These are phyloP conservation scores for Firmiana major DNA, from an alignment of 345 rosid genomes.

Conservation along the genomic window DNA sequence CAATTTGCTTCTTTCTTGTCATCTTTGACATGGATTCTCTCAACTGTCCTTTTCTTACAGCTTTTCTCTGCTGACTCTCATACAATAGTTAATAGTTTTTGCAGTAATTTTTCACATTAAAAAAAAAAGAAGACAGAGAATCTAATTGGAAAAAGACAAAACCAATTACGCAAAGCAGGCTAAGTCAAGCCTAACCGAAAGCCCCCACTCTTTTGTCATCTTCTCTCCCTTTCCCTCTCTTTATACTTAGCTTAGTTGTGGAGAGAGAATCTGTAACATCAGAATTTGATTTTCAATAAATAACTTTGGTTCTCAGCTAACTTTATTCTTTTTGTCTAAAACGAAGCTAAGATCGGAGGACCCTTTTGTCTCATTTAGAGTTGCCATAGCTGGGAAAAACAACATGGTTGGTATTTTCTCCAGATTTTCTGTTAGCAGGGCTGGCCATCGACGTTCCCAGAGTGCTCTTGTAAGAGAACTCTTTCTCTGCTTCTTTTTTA, in stretches of 20 bases:
- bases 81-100: not conserved
- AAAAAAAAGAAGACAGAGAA: not conserved
- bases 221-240: not conserved
- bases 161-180: slow-evolving; percentile 36
- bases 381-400: not conserved
- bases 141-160: slow-evolving; percentile 25
- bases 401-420: slow-evolving; percentile 91
- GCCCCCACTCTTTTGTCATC: not conserved
- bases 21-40: not conserved
- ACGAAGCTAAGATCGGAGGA: slow-evolving; percentile 9
- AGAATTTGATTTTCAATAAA: not conserved
- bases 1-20: not conserved
- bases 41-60: not conserved
- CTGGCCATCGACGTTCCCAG: slow-evolving; percentile 77
- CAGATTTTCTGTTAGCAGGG: slow-evolving; percentile 67
- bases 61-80: not conserved
- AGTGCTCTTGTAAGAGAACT: slow-evolving; percentile 67
- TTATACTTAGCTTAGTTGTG: not conserved
- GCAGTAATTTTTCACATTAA: not conserved
- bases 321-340: not conserved
- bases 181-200: not conserved
- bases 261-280: slow-evolving; percentile 3
- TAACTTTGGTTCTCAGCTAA: slow-evolving; percentile 4
- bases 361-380: slow-evolving; percentile 12
- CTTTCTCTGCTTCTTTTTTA: not conserved